Base-by-base conservation (phyloP, 1,284 basidiomycete genomes). In the Puccinia triticina region DNA sequence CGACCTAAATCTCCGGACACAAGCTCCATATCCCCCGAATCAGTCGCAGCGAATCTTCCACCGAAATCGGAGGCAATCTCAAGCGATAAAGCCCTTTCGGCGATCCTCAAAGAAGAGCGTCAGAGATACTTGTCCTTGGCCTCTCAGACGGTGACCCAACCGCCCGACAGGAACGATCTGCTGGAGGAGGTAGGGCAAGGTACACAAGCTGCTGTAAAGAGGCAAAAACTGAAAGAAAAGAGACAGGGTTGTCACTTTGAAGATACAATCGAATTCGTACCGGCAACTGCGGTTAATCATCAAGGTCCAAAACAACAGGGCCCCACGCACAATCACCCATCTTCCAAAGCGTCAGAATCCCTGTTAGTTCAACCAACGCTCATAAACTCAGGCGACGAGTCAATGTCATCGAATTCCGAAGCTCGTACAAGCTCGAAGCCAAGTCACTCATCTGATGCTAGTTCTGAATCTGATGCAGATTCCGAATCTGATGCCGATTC, bases 141-240 rank as follows among this genome's bases (percentile, higher is more conserved):
- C 10, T 57, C 46, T 46, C 32, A 81, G 55, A 61, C 71, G 16
- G 59, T 71, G 1, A 59, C 34, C 26, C 69, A 29, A 21, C 18
- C 71, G 12, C 18, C 29, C 43, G 40, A 74, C 34, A 73, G 50
- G 50, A 53, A 23, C 23, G 69, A 73, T 2, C 57, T 46, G 26
- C 67, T 81, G 40, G 71, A 81, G 55, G 79, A 74, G 43, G 71
- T 81, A 34, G 79, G 79, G 3, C 34, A 37, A 40, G 79, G 79
- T 26, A 64, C 48, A n/a, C 67, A 59, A 57, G 79, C 50, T 26
- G 79, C 69, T 29, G 79, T 81, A 10, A 40, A 81, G 71, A 61
- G 79, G 50, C 79, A 81, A 40, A 81, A 81, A 50, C 46, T 32
- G 0, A 81, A 81, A 37, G 79, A 81, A 50, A 34, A 59, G 59